phyloP scores from a whole-genome alignment of 1,139 yeast species.

The Kodamaea suecica region DNA sequence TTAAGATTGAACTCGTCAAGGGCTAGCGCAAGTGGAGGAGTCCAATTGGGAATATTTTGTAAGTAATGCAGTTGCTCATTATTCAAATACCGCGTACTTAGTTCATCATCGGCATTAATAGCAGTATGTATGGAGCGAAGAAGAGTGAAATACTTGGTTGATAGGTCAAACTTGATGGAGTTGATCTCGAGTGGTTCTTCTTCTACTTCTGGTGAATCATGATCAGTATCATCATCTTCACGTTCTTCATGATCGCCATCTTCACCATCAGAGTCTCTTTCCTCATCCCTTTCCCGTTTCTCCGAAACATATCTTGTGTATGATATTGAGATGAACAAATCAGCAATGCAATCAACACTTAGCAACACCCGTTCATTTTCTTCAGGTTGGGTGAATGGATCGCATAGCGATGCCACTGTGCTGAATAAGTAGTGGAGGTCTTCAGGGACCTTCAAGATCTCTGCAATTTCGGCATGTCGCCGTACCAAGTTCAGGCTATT shows the following conservation, averaged over 20 bases:
- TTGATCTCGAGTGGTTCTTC: slow-evolving; percentile 10
- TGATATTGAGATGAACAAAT: slow-evolving; percentile 46
- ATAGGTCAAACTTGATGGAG: slow-evolving; percentile 37
- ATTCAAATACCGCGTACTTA: slow-evolving; percentile 39
- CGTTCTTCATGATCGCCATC: slow-evolving; percentile 2
- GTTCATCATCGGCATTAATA: slow-evolving; percentile 48
- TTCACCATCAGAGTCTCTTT: slow-evolving; percentile 10
- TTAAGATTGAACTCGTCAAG: slow-evolving; percentile 33
- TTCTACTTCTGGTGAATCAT: slow-evolving; percentile 5
- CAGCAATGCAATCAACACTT: slow-evolving; percentile 54
- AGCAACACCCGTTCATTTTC: slow-evolving; percentile 52
- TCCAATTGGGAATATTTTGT: slow-evolving; percentile 47
- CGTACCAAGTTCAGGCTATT: slow-evolving; percentile 1
- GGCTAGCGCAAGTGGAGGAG: slow-evolving; percentile 41
- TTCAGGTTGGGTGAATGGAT: slow-evolving; percentile 67
- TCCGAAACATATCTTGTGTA: slow-evolving; percentile 16
- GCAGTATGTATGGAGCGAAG: slow-evolving; percentile 38
- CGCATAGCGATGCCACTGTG: slow-evolving; percentile 48
- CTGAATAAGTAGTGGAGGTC: slow-evolving; percentile 21
- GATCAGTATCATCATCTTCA: slow-evolving; percentile 9
- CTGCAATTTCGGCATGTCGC: slow-evolving; percentile 22
- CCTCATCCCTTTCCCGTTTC: background rate
- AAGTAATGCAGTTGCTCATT: slow-evolving; percentile 45
- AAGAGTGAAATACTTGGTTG: slow-evolving; percentile 39
- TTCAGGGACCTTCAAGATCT: slow-evolving; percentile 19